Evolutionary conservation across 1,284 basidiomycete species (phyloP), one percentile per base, ranked within the genome.

Genomic region (Sanghuangporus sanghuang): DNA sequence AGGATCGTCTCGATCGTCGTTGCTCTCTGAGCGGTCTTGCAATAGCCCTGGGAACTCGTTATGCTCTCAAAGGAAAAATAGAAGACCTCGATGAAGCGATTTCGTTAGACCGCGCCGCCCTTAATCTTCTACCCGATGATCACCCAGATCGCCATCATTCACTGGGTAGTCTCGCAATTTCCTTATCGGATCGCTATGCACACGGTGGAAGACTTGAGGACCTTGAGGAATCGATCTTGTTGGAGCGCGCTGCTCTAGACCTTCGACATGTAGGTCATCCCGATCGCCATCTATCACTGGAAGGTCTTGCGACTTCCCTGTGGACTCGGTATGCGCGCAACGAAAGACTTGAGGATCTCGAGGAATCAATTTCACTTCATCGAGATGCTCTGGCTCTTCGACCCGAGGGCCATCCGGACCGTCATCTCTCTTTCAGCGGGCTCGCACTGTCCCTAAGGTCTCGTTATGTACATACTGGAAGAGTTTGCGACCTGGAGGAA

Each of bases 61-160:
- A n/a, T 23, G 9, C 14, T 12, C 49, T n/a, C 16, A 75, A 35
- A 64, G 66, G 32, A 50, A 48, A 5, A 67, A 71, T 27, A n/a
- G 71, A 67, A 35, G 65, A 68, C 6, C 42, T 44, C 42, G 42
- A 44, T 14, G 42, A 44, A 44, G 42, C 42, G 14, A 44, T 44
- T 18, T 12, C n/a, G 42, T 18, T 14, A 3, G 14, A 44, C n/a
- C 42, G 42, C 7, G 42, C 6, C 6, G 18, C 42, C 12, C 42
- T 44, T 2, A 18, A 44, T 14, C 42, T 49, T 49, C 48, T 14
- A 9, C 38, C 42, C 9, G 18, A 42, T 3, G 21, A 39, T 18
- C 52, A 42, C 16, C 18, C 49, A 21, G 32, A 50, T 53, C 57
- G 21, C 35, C 48, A 18, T 50, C 14, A 8, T 16, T 44, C 14